phyloP scores from a whole-genome alignment of 2,329 filamentous ascomycete species.

The Thielaviopsis populi region DNA sequence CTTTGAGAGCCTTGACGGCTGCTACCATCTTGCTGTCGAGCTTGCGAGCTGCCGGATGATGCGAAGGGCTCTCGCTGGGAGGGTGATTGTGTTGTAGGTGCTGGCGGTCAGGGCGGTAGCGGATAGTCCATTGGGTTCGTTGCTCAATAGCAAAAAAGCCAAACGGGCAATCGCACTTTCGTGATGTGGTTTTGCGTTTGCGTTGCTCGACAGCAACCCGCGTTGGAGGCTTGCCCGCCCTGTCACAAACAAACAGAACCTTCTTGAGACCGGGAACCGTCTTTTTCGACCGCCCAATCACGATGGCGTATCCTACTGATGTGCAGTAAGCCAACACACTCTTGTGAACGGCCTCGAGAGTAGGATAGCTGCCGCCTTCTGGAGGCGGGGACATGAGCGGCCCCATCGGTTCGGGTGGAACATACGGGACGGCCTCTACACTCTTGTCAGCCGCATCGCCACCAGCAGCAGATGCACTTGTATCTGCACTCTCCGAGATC shows the following conservation, averaged over 20 bases:
- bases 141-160: constrained; percentile 57
- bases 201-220: constrained; percentile 48
- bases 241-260: constrained; percentile 51
- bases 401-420: constrained; percentile 41
- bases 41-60: constrained; percentile 50
- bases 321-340: constrained; percentile 50
- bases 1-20: constrained; percentile 50
- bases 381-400: constrained; percentile 47
- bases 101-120: constrained; percentile 43
- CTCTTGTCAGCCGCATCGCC: constrained; percentile 32
- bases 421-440: constrained; percentile 35
- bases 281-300: constrained; percentile 54
- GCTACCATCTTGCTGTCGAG: constrained; percentile 53
- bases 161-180: constrained; percentile 53
- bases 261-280: constrained; percentile 52
- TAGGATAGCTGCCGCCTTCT: constrained; percentile 48
- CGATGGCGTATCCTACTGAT: constrained; percentile 51
- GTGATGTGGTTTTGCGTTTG: constrained; percentile 51
- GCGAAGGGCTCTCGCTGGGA: constrained; percentile 50
- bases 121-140: constrained; percentile 50
- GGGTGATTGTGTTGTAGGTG: constrained; percentile 50
- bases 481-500: constrained; percentile 19
- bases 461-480: constrained; percentile 38
- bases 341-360: constrained; percentile 49
- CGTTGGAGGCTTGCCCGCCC: constrained; percentile 46